Percentiles rank a stretch among this genome's conserved stretches.
These are phyloP conservation scores for Aspergillus brunneoviolaceus DNA, from an alignment of 2,329 filamentous ascomycete species.

Conservation along the genomic window DNA sequence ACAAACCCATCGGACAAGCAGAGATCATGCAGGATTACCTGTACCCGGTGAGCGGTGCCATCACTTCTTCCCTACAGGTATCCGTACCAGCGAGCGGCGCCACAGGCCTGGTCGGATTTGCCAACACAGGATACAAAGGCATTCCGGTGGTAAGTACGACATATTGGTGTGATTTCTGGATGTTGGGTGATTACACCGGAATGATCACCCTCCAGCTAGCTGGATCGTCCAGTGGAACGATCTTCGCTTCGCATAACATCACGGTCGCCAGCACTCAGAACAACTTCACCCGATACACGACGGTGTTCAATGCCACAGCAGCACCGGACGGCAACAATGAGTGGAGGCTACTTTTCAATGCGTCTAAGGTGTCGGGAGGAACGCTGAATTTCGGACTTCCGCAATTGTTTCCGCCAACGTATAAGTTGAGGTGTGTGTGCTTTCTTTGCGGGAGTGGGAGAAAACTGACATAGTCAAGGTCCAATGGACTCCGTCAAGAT, in stretches of 20 bases:
- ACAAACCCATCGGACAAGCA: slow-evolving; percentile 29
- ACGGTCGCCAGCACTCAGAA: slow-evolving; percentile 23
- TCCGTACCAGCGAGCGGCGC: slow-evolving; percentile 16
- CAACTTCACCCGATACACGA: slow-evolving; percentile 23
- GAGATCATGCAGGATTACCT: slow-evolving; percentile 25
- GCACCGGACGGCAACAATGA: slow-evolving; percentile 29
- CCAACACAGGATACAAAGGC: slow-evolving; percentile 46
- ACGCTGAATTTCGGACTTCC: slow-evolving; percentile 28
- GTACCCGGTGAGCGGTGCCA: slow-evolving; percentile 28
- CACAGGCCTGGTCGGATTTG: slow-evolving; percentile 38
- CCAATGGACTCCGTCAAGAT: slow-evolving; percentile 59
- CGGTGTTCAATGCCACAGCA: slow-evolving; percentile 23
- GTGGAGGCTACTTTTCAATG: slow-evolving; percentile 30
- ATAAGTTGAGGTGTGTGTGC: slow-evolving; percentile 16
- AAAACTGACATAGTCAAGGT: slow-evolving; percentile 9
- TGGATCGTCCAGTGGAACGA: slow-evolving; percentile 22
- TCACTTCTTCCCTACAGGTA: slow-evolving; percentile 29
- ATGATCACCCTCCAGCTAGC: slow-evolving; percentile 27
- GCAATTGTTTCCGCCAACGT: slow-evolving; percentile 30
- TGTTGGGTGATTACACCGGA: slow-evolving; percentile 31
- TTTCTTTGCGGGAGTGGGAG: not conserved
- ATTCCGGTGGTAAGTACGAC: slow-evolving; percentile 28
- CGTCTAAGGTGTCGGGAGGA: slow-evolving; percentile 19
- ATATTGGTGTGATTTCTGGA: slow-evolving; percentile 34
- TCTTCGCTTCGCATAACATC: slow-evolving; percentile 29